A percentile compares a stretch with the other conserved stretches of the same genome.
phyloP scores from a whole-genome alignment of 352 stramenopile species.

The Hyaloperonospora arabidopsidis region DNA sequence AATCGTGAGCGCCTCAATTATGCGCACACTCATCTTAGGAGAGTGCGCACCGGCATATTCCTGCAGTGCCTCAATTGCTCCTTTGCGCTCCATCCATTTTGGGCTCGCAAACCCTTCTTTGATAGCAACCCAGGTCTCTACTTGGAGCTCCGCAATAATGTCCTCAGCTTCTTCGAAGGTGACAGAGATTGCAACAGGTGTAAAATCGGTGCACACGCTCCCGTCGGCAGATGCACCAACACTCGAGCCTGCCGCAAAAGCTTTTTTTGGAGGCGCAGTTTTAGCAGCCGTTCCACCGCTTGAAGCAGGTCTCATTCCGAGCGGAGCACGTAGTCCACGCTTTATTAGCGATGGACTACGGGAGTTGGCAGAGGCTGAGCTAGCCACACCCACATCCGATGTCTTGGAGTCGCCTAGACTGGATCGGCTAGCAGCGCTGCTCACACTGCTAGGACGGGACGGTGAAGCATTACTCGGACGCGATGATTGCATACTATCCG shows the following conservation, averaged over 20 bases:
- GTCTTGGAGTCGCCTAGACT: conserved; percentile 17
- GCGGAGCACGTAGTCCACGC: conserved; percentile 39
- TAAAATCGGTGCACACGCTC: conserved; percentile 43
- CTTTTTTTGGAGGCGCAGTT: conserved; percentile 25
- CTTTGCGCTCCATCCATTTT: conserved; percentile 83
- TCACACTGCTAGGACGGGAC: conserved; percentile 27
- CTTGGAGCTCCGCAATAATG: conserved; percentile 45
- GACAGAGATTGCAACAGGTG: conserved; percentile 53
- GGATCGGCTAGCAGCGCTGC: conserved; percentile 22
- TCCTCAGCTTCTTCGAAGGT: conserved; percentile 59
- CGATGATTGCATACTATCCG: conserved; percentile 27
- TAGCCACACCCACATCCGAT: conserved; percentile 29
- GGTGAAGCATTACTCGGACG: conserved; percentile 24
- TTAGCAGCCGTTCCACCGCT: conserved; percentile 19
- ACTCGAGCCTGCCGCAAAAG: conserved; percentile 9
- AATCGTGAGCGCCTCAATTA: conserved; percentile 70
- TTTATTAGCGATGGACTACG: conserved; percentile 34
- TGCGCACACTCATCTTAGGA: conserved; percentile 41
- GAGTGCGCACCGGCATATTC: conserved; percentile 46
- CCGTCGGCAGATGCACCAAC: conserved; percentile 10
- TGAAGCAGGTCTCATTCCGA: conserved; percentile 38
- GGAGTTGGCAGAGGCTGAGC: conserved; percentile 8
- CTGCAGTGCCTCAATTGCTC: conserved; percentile 62
- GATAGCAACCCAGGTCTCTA: conserved; percentile 52
- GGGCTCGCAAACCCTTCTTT: conserved; percentile 52